phyloP scores from a whole-genome alignment of 352 stramenopile genomes.

The Pythium periplocum region DNA sequence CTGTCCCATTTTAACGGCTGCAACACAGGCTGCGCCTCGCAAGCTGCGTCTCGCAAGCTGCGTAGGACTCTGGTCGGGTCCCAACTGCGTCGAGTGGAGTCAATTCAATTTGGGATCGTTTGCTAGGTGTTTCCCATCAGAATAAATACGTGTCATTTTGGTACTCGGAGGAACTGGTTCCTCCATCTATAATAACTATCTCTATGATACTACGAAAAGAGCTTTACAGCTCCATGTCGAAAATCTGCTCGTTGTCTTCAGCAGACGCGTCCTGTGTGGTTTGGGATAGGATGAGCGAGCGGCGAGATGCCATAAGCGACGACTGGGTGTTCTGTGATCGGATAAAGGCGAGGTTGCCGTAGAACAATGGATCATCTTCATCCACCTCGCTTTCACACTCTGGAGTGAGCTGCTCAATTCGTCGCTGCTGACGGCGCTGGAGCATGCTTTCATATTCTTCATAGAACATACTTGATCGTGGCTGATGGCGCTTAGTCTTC shows the following conservation, averaged over 20 bases:
- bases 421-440: no score
- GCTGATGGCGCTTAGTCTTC: constrained; percentile 9
- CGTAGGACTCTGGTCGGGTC: constrained; percentile 1
- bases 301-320: constrained; percentile 6
- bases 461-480: constrained; percentile 14
- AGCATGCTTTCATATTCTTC: background rate
- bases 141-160: constrained; percentile 31
- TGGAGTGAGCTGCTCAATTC: no score
- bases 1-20: no score
- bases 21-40: no score
- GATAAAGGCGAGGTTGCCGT: constrained; percentile 66
- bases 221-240: constrained; percentile 61
- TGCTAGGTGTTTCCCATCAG: background rate
- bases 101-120: constrained; percentile 9
- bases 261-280: constrained; percentile 1
- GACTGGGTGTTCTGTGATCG: constrained; percentile 37
- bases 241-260: constrained; percentile 52
- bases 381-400: constrained; percentile 28
- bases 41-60: background rate
- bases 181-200: constrained; percentile 6
- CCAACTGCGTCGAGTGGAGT: constrained; percentile 7
- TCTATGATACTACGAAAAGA: constrained; percentile 9
- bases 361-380: constrained; percentile 58
- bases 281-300: background rate
- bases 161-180: constrained; percentile 1